These are phyloP conservation scores for Nemania abortiva DNA, from an alignment of 2,329 filamentous ascomycete genomes.

Conservation along the genomic window DNA sequence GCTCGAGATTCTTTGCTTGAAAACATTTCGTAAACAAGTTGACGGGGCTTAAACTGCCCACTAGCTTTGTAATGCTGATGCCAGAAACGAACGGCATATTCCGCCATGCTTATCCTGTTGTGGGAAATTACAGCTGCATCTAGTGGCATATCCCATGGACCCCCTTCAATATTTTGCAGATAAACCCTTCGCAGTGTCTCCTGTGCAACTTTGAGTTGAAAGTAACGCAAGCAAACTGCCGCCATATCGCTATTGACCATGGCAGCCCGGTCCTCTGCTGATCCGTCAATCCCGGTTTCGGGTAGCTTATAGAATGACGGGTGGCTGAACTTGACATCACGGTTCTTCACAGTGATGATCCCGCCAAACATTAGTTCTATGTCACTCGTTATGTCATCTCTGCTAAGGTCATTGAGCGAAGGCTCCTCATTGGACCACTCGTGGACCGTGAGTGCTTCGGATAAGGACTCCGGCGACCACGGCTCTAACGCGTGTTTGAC, in stretches of 20 bases:
- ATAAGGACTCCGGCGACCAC: background rate
- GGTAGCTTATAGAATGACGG: background rate
- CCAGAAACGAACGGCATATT: constrained; percentile 5
- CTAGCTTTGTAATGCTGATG: background rate
- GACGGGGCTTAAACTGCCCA: background rate
- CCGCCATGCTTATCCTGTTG: background rate
- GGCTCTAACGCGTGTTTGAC: constrained; percentile 1
- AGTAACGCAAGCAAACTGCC: background rate
- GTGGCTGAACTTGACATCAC: background rate
- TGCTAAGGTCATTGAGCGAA: too few relatives aligned
- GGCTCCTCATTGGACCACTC: background rate
- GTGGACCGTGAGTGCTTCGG: background rate
- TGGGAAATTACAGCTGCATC: background rate
- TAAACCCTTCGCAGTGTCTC: background rate
- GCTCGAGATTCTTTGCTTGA: background rate
- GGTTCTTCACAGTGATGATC: background rate
- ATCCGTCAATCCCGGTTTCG: background rate
- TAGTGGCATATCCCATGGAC: background rate
- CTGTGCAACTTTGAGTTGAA: background rate
- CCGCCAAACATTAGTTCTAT: background rate
- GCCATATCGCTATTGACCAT: background rate
- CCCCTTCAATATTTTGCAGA: background rate
- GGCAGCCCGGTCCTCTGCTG: background rate
- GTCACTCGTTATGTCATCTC: too few relatives aligned
- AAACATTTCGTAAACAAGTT: background rate